These are phyloP conservation scores for Auricularia sp. DNA, from an alignment of 768 basidiomycete species.

Conservation along the genomic window DNA sequence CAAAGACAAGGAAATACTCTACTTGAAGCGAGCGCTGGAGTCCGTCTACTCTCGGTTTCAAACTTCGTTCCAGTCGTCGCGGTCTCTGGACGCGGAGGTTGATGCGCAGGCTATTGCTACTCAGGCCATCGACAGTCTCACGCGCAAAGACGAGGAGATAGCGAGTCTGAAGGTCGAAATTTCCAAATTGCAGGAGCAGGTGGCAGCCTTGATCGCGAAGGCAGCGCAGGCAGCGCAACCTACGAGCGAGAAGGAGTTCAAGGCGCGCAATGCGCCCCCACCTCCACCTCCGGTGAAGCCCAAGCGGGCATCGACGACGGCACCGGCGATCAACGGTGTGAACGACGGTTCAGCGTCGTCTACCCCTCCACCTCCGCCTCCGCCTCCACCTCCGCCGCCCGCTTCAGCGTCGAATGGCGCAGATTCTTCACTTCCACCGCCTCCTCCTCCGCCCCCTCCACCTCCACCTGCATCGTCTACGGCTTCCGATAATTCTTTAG, in stretches of 20 bases:
- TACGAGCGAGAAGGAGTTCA: constrained; percentile 62
- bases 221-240: constrained; percentile 28
- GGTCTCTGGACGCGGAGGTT: constrained; percentile 30
- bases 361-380: constrained; percentile 12
- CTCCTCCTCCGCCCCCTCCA: constrained; percentile 11
- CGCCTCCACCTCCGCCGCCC: constrained; percentile 16
- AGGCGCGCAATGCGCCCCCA: constrained; percentile 52
- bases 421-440: not conserved
- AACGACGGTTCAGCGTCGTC: constrained; percentile 4
- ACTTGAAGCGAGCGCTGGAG: constrained; percentile 78
- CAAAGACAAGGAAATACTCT: constrained; percentile 65
- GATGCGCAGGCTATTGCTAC: constrained; percentile 61
- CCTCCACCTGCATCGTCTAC: constrained; percentile 6
- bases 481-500: not conserved
- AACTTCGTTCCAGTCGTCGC: constrained; percentile 21
- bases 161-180: constrained; percentile 39
- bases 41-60: constrained; percentile 76
- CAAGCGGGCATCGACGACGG: constrained; percentile 14
- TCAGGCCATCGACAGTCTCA: constrained; percentile 58
- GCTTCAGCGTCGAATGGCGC: constrained; percentile 14
- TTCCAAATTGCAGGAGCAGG: constrained; percentile 29
- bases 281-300: constrained; percentile 38
- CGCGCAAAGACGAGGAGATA: constrained; percentile 61
- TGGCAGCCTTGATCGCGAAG: constrained; percentile 22
- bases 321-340: not conserved